Evolutionary conservation across 2,329 filamentous ascomycete genomes (phyloP).

Genomic region (Hymenoscyphus scutula): DNA sequence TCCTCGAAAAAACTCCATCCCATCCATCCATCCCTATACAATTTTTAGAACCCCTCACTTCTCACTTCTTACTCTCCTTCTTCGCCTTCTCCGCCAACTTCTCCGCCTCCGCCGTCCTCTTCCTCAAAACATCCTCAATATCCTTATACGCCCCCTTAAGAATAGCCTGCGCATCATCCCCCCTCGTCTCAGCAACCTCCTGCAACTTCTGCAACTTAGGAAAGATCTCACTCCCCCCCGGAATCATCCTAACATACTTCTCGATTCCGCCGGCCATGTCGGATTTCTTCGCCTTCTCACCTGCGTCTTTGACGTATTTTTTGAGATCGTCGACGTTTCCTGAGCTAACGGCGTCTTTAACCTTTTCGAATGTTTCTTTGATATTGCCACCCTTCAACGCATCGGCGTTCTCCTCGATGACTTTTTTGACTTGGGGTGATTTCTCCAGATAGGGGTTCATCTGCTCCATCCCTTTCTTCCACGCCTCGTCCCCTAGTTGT

Average conservation of each 20-base stretch:
- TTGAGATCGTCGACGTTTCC: conserved; percentile 59
- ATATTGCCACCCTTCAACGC: conserved; percentile 65
- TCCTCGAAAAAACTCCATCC: too few relatives aligned
- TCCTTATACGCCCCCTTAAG: conserved; percentile 68
- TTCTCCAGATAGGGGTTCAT: conserved; percentile 72
- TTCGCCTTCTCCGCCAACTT: conserved; percentile 54
- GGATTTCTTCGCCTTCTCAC: conserved; percentile 58
- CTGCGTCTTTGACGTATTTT: conserved; percentile 57
- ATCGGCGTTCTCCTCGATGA: conserved; percentile 69
- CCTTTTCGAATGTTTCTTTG: conserved; percentile 60
- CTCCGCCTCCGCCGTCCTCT: conserved; percentile 54
- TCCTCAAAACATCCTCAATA: conserved; percentile 61
- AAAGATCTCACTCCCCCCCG: conserved; percentile 61
- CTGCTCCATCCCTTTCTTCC: conserved; percentile 68
- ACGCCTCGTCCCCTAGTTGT: conserved; percentile 68
- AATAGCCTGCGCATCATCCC: conserved; percentile 66
- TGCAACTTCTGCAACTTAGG: conserved; percentile 64
- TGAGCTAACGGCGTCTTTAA: conserved; percentile 59
- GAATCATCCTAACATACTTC: conserved; percentile 64
- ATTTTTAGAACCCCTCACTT: too few relatives aligned
- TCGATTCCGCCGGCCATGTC: conserved; percentile 38
- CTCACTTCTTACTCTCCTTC: conserved; percentile 27
- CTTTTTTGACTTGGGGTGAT: conserved; percentile 70
- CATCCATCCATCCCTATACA: too few relatives aligned
- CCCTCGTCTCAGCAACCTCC: conserved; percentile 64